Conservation (phyloP, 495 filamentous ascomycete species). For the Podospora tetraspora region DNA sequence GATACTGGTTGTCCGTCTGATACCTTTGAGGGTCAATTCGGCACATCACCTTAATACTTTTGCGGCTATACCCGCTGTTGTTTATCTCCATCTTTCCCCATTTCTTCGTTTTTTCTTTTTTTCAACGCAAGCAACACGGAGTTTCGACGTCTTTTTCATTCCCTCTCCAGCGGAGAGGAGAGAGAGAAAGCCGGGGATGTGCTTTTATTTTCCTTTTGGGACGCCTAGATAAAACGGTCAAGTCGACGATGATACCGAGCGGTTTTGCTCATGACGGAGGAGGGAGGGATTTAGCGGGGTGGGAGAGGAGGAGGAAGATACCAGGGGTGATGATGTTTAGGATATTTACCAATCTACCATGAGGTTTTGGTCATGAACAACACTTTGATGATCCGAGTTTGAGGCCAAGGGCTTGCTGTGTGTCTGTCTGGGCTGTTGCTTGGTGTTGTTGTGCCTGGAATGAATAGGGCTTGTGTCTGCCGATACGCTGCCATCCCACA, state of each 20-base stretch:
- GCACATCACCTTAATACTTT: background rate
- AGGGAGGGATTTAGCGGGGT: background rate
- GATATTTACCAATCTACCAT: background rate
- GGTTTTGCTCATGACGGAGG: background rate
- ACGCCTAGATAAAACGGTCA: background rate
- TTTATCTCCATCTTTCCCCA: constrained; percentile 1
- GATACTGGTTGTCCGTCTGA: background rate
- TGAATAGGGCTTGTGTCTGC: background rate
- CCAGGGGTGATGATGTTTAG: background rate
- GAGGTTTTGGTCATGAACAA: background rate
- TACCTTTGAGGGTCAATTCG: background rate
- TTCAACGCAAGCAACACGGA: background rate
- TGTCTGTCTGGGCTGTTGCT: background rate
- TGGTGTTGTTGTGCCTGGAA: background rate
- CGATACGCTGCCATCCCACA: too few relatives aligned
- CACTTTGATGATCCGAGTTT: background rate
- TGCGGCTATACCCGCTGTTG: constrained; percentile 3
- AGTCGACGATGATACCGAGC: background rate
- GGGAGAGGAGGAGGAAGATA: background rate
- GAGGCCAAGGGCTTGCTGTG: background rate
- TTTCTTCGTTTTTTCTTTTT: background rate
- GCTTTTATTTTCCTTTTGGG: background rate
- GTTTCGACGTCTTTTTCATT: constrained; percentile 3
- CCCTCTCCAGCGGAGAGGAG: background rate
- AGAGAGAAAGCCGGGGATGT: background rate